phyloP scores from a whole-genome alignment of 768 basidiomycete species.

The Tricholoma saponaceum region DNA sequence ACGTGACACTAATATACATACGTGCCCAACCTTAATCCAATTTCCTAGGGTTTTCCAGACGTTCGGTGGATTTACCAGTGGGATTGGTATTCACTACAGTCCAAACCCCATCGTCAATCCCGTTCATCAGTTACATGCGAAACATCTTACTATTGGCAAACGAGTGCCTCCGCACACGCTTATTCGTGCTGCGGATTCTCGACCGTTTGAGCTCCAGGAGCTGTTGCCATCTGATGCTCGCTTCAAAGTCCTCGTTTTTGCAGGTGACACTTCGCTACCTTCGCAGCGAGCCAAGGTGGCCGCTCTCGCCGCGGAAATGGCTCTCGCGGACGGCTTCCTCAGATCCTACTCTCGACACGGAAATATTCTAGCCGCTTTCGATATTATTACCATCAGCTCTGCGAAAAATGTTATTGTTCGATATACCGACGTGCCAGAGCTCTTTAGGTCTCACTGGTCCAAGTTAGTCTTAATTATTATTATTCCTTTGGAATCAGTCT shows the following conservation, averaged over 20 bases:
- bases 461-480: conserved; percentile 38
- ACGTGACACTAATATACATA: conserved; percentile 4
- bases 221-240: conserved; percentile 45
- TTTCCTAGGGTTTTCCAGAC: conserved; percentile 42
- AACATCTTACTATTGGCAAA: conserved; percentile 43
- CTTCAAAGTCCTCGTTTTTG: conserved; percentile 54
- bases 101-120: conserved; percentile 41
- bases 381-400: conserved; percentile 37
- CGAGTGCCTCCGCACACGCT: conserved; percentile 48
- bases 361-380: conserved; percentile 34
- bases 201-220: conserved; percentile 51
- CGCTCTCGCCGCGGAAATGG: conserved; percentile 29
- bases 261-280: conserved; percentile 36
- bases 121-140: conserved; percentile 32
- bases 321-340: conserved; percentile 21
- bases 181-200: conserved; percentile 45
- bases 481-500: neutral
- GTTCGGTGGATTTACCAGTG: conserved; percentile 52
- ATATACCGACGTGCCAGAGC: conserved; percentile 41
- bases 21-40: neutral
- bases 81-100: conserved; percentile 50
- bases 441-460: conserved; percentile 55
- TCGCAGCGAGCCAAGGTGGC: conserved; percentile 25
- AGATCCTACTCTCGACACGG: conserved; percentile 23
- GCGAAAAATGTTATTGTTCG: conserved; percentile 34